A percentile compares a stretch with the other conserved stretches of the same genome.
Conservation (phyloP, 495 filamentous ascomycete species). For the Aspergillus ostianus region DNA sequence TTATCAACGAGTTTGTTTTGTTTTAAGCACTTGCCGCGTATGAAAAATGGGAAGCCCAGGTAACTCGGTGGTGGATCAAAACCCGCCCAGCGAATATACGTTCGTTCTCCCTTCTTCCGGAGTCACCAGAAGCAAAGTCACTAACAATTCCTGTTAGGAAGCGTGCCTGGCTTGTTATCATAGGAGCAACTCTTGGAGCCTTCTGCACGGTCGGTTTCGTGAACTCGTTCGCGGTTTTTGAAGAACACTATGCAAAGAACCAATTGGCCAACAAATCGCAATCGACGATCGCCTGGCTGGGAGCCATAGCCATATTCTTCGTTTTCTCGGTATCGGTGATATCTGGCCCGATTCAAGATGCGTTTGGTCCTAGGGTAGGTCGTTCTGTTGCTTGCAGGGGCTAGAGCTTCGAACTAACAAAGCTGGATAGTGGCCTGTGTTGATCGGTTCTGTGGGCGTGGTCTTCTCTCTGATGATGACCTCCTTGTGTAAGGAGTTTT, state of each 20-base stretch:
- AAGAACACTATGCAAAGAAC: conserved; percentile 56
- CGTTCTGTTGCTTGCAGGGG: not conserved
- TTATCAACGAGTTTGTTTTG: too few relatives aligned
- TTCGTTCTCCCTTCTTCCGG: conserved; percentile 6
- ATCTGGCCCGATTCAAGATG: conserved; percentile 37
- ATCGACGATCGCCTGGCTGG: conserved; percentile 61
- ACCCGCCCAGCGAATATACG: conserved; percentile 26
- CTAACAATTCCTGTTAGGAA: conserved; percentile 9
- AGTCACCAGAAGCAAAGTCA: not conserved
- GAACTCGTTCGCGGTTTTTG: conserved; percentile 63
- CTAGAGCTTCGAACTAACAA: too few relatives aligned
- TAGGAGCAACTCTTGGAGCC: conserved; percentile 26
- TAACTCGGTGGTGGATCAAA: not conserved
- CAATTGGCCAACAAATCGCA: conserved; percentile 45
- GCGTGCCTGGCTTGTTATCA: conserved; percentile 26
- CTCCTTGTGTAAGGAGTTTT: conserved; percentile 56
- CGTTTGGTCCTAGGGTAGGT: conserved; percentile 35
- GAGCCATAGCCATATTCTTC: conserved; percentile 47
- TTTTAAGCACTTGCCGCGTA: not conserved
- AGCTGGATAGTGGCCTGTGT: conserved; percentile 25
- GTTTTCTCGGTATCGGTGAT: conserved; percentile 35
- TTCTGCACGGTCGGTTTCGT: conserved; percentile 60
- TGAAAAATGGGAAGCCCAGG: not conserved
- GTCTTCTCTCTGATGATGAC: conserved; percentile 55
- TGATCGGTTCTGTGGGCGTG: conserved; percentile 26